Evolutionary conservation across 2,329 filamentous ascomycete genomes (phyloP).

Genomic region (Xylaria sp.): DNA sequence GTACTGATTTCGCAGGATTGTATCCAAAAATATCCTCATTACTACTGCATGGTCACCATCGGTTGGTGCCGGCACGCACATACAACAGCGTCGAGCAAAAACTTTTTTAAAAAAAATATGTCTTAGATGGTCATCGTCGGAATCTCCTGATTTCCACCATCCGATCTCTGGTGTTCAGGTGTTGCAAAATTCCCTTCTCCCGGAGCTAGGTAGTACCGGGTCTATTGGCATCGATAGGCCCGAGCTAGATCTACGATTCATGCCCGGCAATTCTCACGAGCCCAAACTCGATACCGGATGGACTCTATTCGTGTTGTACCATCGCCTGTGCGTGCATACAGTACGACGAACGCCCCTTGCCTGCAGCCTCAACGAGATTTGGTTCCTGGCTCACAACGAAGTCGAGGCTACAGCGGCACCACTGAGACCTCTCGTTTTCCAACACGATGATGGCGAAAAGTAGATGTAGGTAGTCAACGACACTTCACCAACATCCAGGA

Average conservation of each 20-base stretch:
- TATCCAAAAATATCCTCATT: slow-evolving; percentile 22
- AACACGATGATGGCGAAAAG: neutral
- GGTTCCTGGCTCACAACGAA: slow-evolving; percentile 14
- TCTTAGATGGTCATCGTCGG: neutral
- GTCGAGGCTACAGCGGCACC: neutral
- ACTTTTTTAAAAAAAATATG: neutral
- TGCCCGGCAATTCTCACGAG: neutral
- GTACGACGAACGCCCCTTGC: slow-evolving; percentile 12
- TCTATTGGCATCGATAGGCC: neutral
- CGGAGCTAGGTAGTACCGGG: neutral
- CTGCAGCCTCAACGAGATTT: slow-evolving; percentile 21
- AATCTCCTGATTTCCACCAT: too few relatives aligned
- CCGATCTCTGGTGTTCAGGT: neutral
- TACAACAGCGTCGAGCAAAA: neutral
- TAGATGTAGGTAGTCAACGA: neutral
- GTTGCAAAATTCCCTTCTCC: neutral
- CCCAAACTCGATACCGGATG: neutral
- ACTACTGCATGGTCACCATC: slow-evolving; percentile 22
- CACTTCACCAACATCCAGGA: neutral
- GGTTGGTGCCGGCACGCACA: slow-evolving; percentile 19
- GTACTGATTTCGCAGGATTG: slow-evolving; percentile 10
- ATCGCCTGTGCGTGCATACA: slow-evolving; percentile 21
- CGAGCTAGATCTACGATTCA: neutral
- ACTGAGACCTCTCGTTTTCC: neutral
- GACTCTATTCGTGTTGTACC: slow-evolving; percentile 12